phyloP scores from a whole-genome alignment of 2,329 filamentous ascomycete genomes.

The Penicillium sumatraense region DNA sequence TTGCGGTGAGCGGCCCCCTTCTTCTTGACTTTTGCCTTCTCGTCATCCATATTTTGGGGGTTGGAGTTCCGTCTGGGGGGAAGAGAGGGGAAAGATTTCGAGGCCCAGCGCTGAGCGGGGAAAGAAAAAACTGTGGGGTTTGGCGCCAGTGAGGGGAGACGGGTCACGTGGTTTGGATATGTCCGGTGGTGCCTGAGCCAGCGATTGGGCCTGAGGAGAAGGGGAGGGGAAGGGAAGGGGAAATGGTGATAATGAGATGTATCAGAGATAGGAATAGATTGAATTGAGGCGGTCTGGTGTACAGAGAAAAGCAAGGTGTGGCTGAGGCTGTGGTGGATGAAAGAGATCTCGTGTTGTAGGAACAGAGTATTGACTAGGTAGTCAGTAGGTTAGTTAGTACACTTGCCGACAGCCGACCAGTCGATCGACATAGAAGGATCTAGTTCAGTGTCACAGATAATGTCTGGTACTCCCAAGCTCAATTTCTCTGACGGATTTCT shows the following conservation, averaged over 20 bases:
- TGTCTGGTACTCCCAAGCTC: not conserved
- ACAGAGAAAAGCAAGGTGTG: not conserved
- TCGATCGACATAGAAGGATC: not conserved
- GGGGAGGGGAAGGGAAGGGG: not conserved
- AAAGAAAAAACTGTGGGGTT: constrained; percentile 44
- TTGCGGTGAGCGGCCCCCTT: constrained; percentile 49
- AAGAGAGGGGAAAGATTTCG: constrained; percentile 34
- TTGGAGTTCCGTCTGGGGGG: constrained; percentile 25
- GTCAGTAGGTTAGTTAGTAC: no score
- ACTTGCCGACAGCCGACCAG: not conserved
- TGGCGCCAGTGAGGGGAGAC: constrained; percentile 25
- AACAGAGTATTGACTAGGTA: no score
- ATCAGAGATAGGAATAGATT: not conserved
- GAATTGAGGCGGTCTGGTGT: not conserved
- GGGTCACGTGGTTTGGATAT: constrained; percentile 26
- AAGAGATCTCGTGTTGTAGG: not conserved
- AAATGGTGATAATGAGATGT: not conserved
- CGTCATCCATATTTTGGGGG: constrained; percentile 43
- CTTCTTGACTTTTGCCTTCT: constrained; percentile 47
- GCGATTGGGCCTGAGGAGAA: not conserved
- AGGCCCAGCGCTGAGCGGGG: constrained; percentile 37
- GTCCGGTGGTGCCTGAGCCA: not conserved
- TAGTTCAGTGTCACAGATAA: not conserved
- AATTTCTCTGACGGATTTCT: not conserved
- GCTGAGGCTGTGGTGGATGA: not conserved